Base-by-base conservation (phyloP, 2,329 filamentous ascomycete species). In the Eutypella sp. region DNA sequence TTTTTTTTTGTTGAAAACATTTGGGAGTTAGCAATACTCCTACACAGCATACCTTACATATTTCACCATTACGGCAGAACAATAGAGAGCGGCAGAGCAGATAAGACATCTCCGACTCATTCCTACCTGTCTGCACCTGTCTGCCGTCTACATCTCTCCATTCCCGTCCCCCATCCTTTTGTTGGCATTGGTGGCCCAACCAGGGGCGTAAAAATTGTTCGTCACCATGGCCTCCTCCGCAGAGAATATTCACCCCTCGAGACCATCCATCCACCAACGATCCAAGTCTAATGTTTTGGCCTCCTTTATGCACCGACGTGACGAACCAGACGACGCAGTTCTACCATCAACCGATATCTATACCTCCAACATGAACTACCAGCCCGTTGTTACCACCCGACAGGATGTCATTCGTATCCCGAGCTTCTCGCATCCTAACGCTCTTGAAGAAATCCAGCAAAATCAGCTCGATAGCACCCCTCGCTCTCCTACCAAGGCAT, bases 361-460 rank as follows among this genome's bases (percentile, higher is more conserved):
- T 31, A 50, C 47, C 44, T 60, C 54, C 53, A 59, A 52, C 22
- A 46, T 47, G 5, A 47, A 54, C 47, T 41, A 52, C 37, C 48
- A 51, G 44, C 40, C 53, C 42, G n/a, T 42, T 57, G 50, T 53
- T 56, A 46, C 62, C 45, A 44, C 53, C 53, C 41, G 58, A 62
- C 25, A 65, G 64, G 51, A 52, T 48, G 5, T 49, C n/a, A n/a
- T n/a, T n/a, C n/a, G n/a, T n/a, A n/a, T 58, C 44, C 56, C 63
- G 49, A 67, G 61, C 47, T 70, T 62, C 58, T 63, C 63, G 29
- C 67, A 70, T 42, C 64, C 70, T 5, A 62, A 70, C 27, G 74
- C 78, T 44, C 67, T 83, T 15, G 72, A 72, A 41, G 80, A 83
- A 59, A 70, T 81, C 37, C 76, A 77, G 47, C 72, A 77, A 47